Evolutionary conservation across 495 filamentous ascomycete species (phyloP).

Genomic region (Penicillium lagena): DNA sequence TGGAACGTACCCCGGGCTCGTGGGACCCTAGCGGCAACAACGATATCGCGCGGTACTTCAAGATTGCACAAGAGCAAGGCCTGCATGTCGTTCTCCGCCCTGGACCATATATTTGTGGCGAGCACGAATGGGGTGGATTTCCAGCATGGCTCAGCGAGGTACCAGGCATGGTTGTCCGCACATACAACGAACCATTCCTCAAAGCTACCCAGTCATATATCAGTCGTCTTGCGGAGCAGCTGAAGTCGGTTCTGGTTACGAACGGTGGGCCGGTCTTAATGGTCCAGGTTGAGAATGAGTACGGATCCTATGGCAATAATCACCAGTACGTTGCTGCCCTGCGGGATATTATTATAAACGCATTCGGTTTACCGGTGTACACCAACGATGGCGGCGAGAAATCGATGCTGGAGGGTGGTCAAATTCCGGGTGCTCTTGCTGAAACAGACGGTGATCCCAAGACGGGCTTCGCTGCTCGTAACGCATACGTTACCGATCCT

Average conservation of each 20-base stretch:
- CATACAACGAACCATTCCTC: constrained; percentile 30
- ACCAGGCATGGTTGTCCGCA: constrained; percentile 30
- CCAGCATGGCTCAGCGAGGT: constrained; percentile 36
- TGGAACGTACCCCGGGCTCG: constrained; percentile 27
- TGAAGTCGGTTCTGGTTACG: constrained; percentile 25
- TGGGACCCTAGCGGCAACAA: constrained; percentile 27
- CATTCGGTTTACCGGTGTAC: constrained; percentile 36
- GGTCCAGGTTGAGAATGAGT: constrained; percentile 46
- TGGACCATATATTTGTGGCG: constrained; percentile 42
- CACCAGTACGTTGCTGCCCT: constrained; percentile 30
- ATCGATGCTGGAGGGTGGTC: constrained; percentile 32
- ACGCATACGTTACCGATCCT: constrained; percentile 6
- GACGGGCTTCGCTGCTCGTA: no score
- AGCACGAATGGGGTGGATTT: constrained; percentile 44
- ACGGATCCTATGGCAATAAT: constrained; percentile 37
- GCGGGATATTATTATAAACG: constrained; percentile 24
- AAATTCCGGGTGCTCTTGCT: constrained; percentile 33
- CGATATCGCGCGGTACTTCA: constrained; percentile 34
- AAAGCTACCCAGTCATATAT: constrained; percentile 28
- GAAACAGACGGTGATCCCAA: constrained; percentile 28
- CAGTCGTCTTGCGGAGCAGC: constrained; percentile 22
- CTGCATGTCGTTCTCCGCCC: constrained; percentile 36
- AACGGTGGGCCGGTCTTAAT: constrained; percentile 39
- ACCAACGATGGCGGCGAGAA: constrained; percentile 40
- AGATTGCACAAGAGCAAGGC: constrained; percentile 33